phyloP scores from a whole-genome alignment of 768 basidiomycete species.

The Pleurotus tuoliensis region DNA sequence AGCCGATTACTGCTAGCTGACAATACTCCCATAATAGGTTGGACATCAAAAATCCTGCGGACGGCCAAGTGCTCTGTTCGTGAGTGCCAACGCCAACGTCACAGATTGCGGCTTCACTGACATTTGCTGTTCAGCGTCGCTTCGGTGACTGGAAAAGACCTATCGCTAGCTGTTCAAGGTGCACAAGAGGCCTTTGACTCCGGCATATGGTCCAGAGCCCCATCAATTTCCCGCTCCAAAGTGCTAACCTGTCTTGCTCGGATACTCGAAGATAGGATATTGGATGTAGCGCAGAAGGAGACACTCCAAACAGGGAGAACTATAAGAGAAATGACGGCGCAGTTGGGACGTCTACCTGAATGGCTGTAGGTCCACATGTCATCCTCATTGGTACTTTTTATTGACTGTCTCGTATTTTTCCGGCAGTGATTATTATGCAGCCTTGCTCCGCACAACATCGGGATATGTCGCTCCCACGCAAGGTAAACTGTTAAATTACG shows the following conservation, averaged over 20 bases:
- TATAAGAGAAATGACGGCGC: conserved; percentile 81
- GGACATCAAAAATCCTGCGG: conserved; percentile 64
- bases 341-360: conserved; percentile 74
- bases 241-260: conserved; percentile 65
- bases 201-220: conserved; percentile 68
- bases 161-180: conserved; percentile 43
- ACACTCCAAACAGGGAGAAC: conserved; percentile 75
- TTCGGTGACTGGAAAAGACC: conserved; percentile 48
- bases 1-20: too few species aligned
- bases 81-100: conserved; percentile 24
- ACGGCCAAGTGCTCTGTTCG: conserved; percentile 55
- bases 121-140: conserved; percentile 40
- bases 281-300: conserved; percentile 62
- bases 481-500: conserved; percentile 75
- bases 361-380: conserved; percentile 61
- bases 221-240: conserved; percentile 56
- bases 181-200: conserved; percentile 61
- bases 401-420: neutral
- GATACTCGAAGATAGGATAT: conserved; percentile 51
- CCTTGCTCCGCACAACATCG: conserved; percentile 67
- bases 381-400: neutral
- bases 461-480: conserved; percentile 73
- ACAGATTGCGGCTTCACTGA: neutral
- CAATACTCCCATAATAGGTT: conserved; percentile 31
- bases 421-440: conserved; percentile 70